phyloP scores from a whole-genome alignment of 1,284 basidiomycete species.

The Caloboletus firmus region DNA sequence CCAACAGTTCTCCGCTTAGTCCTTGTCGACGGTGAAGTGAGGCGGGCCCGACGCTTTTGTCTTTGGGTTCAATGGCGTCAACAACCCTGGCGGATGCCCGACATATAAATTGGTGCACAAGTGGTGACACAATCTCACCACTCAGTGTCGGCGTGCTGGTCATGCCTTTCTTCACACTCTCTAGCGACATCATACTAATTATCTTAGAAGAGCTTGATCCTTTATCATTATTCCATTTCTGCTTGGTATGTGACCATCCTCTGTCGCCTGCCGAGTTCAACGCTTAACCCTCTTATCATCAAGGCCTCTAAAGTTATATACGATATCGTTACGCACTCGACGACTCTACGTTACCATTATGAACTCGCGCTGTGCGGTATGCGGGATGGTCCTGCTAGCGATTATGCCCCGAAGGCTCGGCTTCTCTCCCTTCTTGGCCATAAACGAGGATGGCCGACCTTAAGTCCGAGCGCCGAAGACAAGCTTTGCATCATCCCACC shows the following conservation, averaged over 20 bases:
- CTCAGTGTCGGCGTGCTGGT: conserved; percentile 34
- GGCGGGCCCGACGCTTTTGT: conserved; percentile 39
- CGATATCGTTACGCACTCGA: conserved; percentile 45
- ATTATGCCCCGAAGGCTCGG: conserved; percentile 41
- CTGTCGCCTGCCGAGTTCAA: background rate
- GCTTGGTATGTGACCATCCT: conserved; percentile 40
- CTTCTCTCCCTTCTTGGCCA: conserved; percentile 50
- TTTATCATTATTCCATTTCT: conserved; percentile 49
- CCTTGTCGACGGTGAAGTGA: conserved; percentile 32
- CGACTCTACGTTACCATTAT: conserved; percentile 52
- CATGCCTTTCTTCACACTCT: conserved; percentile 47
- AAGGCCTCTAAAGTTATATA: conserved; percentile 50
- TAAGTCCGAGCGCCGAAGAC: conserved; percentile 51
- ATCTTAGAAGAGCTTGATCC: conserved; percentile 57
- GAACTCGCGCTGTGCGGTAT: conserved; percentile 56
- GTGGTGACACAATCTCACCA: conserved; percentile 13
- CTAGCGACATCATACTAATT: conserved; percentile 52
- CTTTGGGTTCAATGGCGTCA: conserved; percentile 28
- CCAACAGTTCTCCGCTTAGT: conserved; percentile 33
- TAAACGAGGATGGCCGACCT: conserved; percentile 52
- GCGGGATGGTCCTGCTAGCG: conserved; percentile 49
- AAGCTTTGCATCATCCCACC: conserved; percentile 45
- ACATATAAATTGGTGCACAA: conserved; percentile 33
- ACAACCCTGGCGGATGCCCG: conserved; percentile 24
- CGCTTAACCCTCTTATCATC: background rate